A percentile compares a stretch with the other conserved stretches of the same genome.
Evolutionary conservation across 129 eudicot species (phyloP).

Genomic region (Tanacetum coccineum): DNA sequence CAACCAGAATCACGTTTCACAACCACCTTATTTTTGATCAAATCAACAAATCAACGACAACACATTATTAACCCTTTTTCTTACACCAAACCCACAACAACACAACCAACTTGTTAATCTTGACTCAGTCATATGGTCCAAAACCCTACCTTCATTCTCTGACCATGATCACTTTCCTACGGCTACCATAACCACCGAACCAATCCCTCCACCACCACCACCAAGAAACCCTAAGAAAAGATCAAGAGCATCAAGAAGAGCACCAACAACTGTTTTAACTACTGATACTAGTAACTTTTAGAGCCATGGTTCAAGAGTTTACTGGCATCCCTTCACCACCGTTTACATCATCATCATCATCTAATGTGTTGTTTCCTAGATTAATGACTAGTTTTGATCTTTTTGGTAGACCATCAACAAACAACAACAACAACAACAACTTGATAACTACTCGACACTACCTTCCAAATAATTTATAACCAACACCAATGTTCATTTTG

Average conservation of each 20-base stretch:
- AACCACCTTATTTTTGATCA: conserved; percentile 24
- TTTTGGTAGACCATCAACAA: conserved; percentile 49
- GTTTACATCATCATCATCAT: conserved; percentile 31
- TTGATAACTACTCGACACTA: too few species aligned
- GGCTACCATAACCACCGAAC: background rate
- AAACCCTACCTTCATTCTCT: conserved; percentile 34
- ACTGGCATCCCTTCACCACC: conserved; percentile 90
- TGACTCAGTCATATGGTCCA: conserved; percentile 39
- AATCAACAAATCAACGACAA: conserved; percentile 32
- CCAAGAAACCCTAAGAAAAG: conserved; percentile 73
- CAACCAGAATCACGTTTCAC: conserved; percentile 26
- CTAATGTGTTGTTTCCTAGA: conserved; percentile 35
- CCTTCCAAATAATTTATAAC: too few species aligned
- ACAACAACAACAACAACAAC: conserved; percentile 33
- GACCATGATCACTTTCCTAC: conserved; percentile 16
- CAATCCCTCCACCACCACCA: conserved; percentile 21
- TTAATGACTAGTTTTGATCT: conserved; percentile 43
- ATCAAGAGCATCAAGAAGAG: conserved; percentile 75
- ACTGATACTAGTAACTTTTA: conserved; percentile 80
- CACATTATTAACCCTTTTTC: conserved; percentile 24
- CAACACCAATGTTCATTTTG: too few species aligned
- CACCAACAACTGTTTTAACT: conserved; percentile 84
- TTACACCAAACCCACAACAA: conserved; percentile 32
- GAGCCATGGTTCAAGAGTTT: conserved; percentile 94
- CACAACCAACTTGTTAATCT: conserved; percentile 35